Evolutionary conservation across 2,329 filamentous ascomycete genomes (phyloP).

Genomic region (Talaromyces sp.): DNA sequence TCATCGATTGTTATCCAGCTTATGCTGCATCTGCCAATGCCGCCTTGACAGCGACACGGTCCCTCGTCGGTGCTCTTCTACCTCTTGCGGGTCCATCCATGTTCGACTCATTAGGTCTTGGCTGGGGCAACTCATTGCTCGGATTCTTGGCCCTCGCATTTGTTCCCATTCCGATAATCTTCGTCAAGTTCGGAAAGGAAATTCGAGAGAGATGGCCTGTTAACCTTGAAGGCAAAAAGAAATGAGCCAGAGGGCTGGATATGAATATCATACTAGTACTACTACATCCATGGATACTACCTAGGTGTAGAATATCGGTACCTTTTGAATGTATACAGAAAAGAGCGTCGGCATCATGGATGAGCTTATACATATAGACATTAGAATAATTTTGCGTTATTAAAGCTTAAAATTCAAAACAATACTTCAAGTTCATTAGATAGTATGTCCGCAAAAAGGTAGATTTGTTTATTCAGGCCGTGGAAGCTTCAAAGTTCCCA

Average conservation of each 20-base stretch:
- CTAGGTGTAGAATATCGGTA: no score
- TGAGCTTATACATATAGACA: no score
- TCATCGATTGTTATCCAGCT: constrained; percentile 59
- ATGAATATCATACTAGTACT: neutral
- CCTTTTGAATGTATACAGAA: no score
- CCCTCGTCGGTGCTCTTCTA: constrained; percentile 36
- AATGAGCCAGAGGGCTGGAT: neutral
- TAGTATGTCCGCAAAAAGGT: no score
- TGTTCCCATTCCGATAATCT: constrained; percentile 16
- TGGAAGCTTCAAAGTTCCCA: no score
- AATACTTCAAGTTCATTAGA: no score
- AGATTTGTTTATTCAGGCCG: no score
- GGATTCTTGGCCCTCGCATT: constrained; percentile 23
- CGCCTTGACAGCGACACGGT: constrained; percentile 56
- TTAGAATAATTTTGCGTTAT: no score
- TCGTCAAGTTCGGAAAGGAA: constrained; percentile 11
- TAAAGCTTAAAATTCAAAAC: no score
- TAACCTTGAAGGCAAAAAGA: constrained; percentile 3
- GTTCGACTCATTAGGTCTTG: constrained; percentile 10
- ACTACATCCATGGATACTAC: no score
- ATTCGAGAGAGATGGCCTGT: constrained; percentile 20
- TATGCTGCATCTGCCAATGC: constrained; percentile 54
- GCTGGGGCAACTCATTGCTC: constrained; percentile 26
- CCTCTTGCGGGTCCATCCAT: constrained; percentile 16
- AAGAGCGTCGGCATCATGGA: no score